These are phyloP conservation scores for Maudiozyma bulderi DNA, from an alignment of 805 yeast genomes.

Conservation along the genomic window DNA sequence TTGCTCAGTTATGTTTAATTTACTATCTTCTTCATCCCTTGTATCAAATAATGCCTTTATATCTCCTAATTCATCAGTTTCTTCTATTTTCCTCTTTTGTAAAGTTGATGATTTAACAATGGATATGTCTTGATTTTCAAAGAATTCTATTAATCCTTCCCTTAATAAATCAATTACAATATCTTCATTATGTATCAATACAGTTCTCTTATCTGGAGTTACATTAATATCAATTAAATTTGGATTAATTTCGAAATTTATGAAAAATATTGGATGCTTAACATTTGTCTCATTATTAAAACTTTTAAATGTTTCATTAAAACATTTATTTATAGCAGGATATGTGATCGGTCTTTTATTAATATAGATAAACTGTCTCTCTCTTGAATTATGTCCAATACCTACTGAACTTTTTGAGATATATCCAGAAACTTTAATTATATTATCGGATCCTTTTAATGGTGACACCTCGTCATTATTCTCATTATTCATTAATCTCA, in stretches of 20 bases:
- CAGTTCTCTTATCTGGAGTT: conserved; percentile 79
- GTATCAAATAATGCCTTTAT: not conserved
- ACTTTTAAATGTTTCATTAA: conserved; percentile 65
- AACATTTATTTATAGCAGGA: conserved; percentile 43
- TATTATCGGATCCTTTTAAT: conserved; percentile 19
- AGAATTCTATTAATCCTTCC: conserved; percentile 40
- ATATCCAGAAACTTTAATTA: conserved; percentile 42
- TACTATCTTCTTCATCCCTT: not conserved
- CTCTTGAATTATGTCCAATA: conserved; percentile 58
- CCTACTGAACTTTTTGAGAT: conserved; percentile 77
- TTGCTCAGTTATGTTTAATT: not conserved
- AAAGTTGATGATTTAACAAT: not conserved
- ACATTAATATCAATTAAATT: conserved; percentile 69
- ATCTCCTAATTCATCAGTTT: not conserved
- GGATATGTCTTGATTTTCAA: conserved; percentile 25
- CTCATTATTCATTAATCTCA: not conserved
- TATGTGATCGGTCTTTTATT: conserved; percentile 67
- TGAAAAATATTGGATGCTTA: conserved; percentile 62
- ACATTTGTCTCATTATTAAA: conserved; percentile 43
- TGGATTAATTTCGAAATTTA: conserved; percentile 49
- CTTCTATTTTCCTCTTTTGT: not conserved
- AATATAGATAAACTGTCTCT: conserved; percentile 65
- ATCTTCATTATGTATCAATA: conserved; percentile 59
- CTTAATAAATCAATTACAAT: conserved; percentile 47
- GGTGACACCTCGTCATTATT: conserved; percentile 1